Conservation (phyloP, 2,329 filamentous ascomycete species). For the Alternaria arborescens region DNA sequence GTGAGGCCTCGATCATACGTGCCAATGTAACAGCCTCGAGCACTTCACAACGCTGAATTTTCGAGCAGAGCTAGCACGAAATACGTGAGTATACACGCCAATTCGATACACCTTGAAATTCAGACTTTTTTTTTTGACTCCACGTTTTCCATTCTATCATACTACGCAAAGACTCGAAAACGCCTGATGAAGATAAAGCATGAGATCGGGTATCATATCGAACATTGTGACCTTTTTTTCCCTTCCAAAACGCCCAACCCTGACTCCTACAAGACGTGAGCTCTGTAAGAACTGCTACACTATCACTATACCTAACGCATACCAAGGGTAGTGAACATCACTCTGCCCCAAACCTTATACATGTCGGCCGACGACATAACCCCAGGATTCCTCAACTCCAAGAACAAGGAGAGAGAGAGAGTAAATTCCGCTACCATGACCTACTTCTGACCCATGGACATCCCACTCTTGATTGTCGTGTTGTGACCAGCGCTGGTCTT, state of each 20-base stretch:
- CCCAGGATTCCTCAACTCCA: neutral
- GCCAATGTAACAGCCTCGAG: neutral
- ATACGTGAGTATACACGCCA: neutral
- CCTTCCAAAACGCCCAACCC: neutral
- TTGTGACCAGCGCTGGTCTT: neutral
- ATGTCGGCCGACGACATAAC: neutral
- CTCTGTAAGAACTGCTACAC: neutral
- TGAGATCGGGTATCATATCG: conserved; percentile 1
- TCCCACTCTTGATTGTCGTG: neutral
- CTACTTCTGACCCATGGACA: neutral
- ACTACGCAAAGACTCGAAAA: neutral
- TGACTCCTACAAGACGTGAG: neutral
- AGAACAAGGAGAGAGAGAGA: neutral
- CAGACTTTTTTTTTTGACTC: neutral
- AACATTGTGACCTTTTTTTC: neutral
- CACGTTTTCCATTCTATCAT: neutral
- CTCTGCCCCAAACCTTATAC: no score
- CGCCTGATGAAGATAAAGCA: neutral
- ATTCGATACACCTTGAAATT: neutral
- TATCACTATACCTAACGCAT: neutral
- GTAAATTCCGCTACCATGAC: neutral
- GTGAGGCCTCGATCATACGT: neutral
- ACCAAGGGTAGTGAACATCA: no score
- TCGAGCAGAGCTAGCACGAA: neutral
- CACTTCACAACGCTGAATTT: neutral